Evolutionary conservation across 805 yeast species (phyloP).

Genomic region (Tetrapisispora namnaoensis): DNA sequence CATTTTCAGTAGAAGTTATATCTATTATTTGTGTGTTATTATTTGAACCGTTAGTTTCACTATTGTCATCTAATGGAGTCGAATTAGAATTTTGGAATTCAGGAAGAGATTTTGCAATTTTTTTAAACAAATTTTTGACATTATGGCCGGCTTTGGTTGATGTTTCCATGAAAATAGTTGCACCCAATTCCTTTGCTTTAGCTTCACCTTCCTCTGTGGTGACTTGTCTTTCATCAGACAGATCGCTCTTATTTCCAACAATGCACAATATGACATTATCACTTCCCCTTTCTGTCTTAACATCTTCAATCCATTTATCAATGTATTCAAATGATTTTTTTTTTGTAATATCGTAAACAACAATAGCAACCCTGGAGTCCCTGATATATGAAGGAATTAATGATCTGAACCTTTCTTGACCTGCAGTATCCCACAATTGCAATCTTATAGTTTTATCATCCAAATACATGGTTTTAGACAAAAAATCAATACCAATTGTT

Average conservation of each 20-base stretch:
- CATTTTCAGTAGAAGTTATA: constrained; percentile 31
- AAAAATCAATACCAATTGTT: constrained; percentile 92
- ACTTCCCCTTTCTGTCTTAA: constrained; percentile 80
- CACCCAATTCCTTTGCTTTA: constrained; percentile 60
- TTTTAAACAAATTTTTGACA: constrained; percentile 80
- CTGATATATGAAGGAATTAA: constrained; percentile 92
- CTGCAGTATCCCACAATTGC: constrained; percentile 97
- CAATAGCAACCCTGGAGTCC: constrained; percentile 94
- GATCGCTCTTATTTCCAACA: constrained; percentile 88
- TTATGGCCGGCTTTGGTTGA: constrained; percentile 93
- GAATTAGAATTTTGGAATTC: constrained; percentile 47
- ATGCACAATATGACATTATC: constrained; percentile 78
- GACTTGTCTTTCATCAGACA: constrained; percentile 72
- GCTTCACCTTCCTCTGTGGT: constrained; percentile 76
- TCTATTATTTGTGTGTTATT: constrained; percentile 35
- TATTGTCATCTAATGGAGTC: constrained; percentile 20
- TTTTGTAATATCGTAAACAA: constrained; percentile 88
- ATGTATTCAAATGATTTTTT: constrained; percentile 76
- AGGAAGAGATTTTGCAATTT: constrained; percentile 84
- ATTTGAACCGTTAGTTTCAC: constrained; percentile 23
- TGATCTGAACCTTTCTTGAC: constrained; percentile 92
- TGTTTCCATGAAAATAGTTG: constrained; percentile 80
- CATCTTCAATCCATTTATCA: constrained; percentile 90
- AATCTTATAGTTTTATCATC: constrained; percentile 92
- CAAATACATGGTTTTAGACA: constrained; percentile 88